Evolutionary conservation across 306 rosid genomes (phyloP), one percentile per base, ranked within the genome.

Genomic region (Chamaecrista fasciculata): DNA sequence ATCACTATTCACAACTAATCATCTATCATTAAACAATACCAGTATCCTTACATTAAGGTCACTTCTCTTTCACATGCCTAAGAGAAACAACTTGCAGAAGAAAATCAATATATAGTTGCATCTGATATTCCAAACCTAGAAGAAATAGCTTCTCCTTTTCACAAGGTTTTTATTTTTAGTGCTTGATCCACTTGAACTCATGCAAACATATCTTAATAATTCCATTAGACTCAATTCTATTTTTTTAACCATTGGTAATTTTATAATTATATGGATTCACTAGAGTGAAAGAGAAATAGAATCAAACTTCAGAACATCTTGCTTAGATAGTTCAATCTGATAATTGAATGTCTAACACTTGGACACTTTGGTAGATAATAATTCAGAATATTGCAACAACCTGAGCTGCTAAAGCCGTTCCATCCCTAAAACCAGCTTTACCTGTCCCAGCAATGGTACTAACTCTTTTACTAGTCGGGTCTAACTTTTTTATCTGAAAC

Each of bases 381-480:
- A 65, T 44, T 61, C 11, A 61, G 8, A 36, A 74, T n/a, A 47
- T 24, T 21, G 39, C 29, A 14, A 74, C 60, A 77, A 93, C 97
- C 97, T 93, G 98, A 50, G 94, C 88, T 79, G 72, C 70, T 66
- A 80, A 57, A 52, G 92, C 87, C 33, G 60, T 66, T 75, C 98
- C 97, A 61, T 88, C 97, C 80, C 81, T 82, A 74, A 90, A 88
- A 79, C 91, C 97, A 71, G 96, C 94, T 86, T 85, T 93, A 49
- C 97, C 97, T 21, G 86, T 90, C 58, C 97, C 97, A 25, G 92
- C 92, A 76, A 93, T 47, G 63, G 97, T 93, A 78, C 70, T 83
- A 71, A 93, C 98, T 74, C 80, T 82, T 84, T 82, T 86, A 80
- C 86, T 81, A 65, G 82, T 71, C 25, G 96, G 92, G 78, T 90